phyloP scores from a whole-genome alignment of 768 basidiomycete genomes.

The Trametes coccinea region DNA sequence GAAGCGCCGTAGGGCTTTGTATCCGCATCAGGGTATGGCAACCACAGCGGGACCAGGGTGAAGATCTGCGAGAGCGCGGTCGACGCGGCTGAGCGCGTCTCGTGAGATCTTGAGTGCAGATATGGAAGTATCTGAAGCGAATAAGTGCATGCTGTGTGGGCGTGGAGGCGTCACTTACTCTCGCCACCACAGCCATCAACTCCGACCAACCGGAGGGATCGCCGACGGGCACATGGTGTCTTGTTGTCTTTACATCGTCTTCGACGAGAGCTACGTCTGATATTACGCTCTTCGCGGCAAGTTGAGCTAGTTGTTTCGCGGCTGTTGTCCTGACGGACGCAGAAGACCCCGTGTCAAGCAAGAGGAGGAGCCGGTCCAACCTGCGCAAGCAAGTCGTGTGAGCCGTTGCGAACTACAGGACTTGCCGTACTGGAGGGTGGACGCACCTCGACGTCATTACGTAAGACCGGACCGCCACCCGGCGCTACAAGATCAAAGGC shows the following conservation, averaged over 20 bases:
- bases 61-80: constrained; percentile 88
- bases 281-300: constrained; percentile 84
- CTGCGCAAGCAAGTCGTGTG: constrained; percentile 39
- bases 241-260: constrained; percentile 68
- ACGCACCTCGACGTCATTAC: constrained; percentile 77
- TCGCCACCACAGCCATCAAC: constrained; percentile 85
- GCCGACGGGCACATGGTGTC: constrained; percentile 55
- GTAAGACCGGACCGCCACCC: constrained; percentile 52
- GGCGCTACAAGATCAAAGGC: constrained; percentile 39
- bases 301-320: constrained; percentile 91
- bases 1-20: constrained; percentile 32
- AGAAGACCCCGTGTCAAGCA: constrained; percentile 95
- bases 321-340: constrained; percentile 90
- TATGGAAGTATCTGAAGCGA: constrained; percentile 77
- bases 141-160: not conserved
- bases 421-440: constrained; percentile 20
- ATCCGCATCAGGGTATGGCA: constrained; percentile 43
- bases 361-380: constrained; percentile 94
- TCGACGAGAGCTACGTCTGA: constrained; percentile 74
- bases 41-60: constrained; percentile 79
- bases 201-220: constrained; percentile 88
- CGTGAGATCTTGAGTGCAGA: constrained; percentile 88
- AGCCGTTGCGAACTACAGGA: constrained; percentile 15
- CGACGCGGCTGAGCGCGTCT: constrained; percentile 89
- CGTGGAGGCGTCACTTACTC: constrained; percentile 49